Conservation (phyloP, 2,329 filamentous ascomycete species). For the Fusarium torreyae region DNA sequence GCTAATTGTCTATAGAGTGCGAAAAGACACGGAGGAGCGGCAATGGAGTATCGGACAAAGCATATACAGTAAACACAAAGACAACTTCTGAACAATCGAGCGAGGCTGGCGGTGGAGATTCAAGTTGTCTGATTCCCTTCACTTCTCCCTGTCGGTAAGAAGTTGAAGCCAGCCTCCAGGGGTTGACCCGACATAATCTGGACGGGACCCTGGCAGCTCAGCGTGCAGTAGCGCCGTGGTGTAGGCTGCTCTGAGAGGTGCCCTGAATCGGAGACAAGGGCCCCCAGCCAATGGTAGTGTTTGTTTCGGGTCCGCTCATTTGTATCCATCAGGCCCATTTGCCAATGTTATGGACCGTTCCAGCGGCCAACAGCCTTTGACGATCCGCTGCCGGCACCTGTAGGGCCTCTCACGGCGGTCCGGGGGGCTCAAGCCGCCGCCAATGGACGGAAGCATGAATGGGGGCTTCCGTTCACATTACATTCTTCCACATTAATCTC, state of each 20-base stretch:
- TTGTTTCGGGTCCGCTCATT: conserved; percentile 35
- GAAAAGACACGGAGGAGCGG: conserved; percentile 6
- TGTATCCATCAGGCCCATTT: conserved; percentile 2
- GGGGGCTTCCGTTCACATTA: conserved; percentile 22
- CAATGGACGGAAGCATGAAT: conserved; percentile 32
- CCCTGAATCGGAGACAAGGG: conserved; percentile 35
- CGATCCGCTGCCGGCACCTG: conserved; percentile 36
- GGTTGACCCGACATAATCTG: conserved; percentile 37
- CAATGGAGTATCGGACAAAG: conserved; percentile 16
- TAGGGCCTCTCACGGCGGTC: conserved; percentile 22
- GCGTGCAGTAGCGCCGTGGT: conserved; percentile 22
- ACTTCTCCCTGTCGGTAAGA: conserved; percentile 22
- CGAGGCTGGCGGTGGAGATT: conserved; percentile 46
- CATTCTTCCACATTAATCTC: conserved; percentile 27
- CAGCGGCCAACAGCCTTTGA: conserved; percentile 32
- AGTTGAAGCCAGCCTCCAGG: conserved; percentile 44
- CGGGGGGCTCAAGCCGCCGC: conserved; percentile 37
- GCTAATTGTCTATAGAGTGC: conserved; percentile 24
- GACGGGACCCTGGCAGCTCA: conserved; percentile 34
- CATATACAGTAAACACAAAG: conserved; percentile 20
- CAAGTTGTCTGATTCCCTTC: conserved; percentile 42
- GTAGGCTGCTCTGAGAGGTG: conserved; percentile 30
- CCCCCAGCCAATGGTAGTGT: conserved; percentile 24
- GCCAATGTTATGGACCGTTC: conserved; percentile 29
- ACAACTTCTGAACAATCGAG: conserved; percentile 36